Base-by-base conservation (phyloP, 208 protist genomes). In the Porcisia hertigi region DNA sequence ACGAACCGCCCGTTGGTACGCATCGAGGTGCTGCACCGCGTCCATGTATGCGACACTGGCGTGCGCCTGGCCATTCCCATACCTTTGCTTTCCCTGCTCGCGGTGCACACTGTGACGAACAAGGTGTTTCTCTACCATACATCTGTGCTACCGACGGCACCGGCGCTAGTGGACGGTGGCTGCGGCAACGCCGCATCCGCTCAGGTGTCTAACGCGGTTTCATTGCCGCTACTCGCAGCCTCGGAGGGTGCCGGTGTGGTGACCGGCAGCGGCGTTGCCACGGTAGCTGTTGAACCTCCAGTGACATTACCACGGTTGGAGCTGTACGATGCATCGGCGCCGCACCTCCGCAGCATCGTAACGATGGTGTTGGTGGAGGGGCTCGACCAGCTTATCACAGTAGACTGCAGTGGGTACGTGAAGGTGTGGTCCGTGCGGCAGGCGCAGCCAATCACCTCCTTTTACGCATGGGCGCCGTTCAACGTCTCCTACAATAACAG, bases 401-500 rank as follows among this genome's bases (percentile, higher is more conserved):
- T 87, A 16, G 91, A 93, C 77, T 80, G 75, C 54, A 92, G 84
- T 64, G 87, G 86, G 14, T 88, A 88, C 73, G 84, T 87, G 65
- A 95, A 95, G 84, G 88, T 95, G 25, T 95, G 91, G 91, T 88
- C 79, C 63, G 59, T 95, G 58, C 71, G 83, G 9, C 88, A 76
- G 25, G 73, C 69, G 41, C 69, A 87, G 36, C 82, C 82, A 3
- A 75, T 88, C n/a, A 85, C 82, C 25, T 92, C 91, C 43, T 95
- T 95, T 75, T 90, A 90, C 60, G 91, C 91, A 23, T 66, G 88
- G n/a, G 69, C 84, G 23, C 69, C 65, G 5, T 73, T 71, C 55
- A 18, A 79, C 18, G 8, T 23, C 18, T 4, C 66, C 23, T 45
- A 18, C 5, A 73, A 71, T 14, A 81, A 62, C 62, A 52, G 41